Evolutionary conservation across 148 eudicot genomes (phyloP).

Genomic region (Rhododendron ovatum): DNA sequence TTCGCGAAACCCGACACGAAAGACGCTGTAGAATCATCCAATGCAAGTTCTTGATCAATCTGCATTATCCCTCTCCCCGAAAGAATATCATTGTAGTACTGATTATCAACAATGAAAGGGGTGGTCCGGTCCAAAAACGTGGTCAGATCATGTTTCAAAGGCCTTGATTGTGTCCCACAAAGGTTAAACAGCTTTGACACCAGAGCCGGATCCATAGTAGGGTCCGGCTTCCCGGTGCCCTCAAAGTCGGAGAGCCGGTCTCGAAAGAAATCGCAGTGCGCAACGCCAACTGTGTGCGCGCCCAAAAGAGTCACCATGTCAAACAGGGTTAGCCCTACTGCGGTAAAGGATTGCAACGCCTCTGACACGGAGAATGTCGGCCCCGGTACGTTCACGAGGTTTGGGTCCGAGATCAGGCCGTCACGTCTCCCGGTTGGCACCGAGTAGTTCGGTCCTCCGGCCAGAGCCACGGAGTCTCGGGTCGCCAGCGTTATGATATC

Average conservation of each 20-base stretch:
- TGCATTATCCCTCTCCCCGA: constrained; percentile 4
- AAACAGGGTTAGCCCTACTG: background rate
- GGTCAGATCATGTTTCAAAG: background rate
- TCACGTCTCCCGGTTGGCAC: background rate
- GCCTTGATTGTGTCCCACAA: background rate
- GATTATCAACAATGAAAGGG: constrained; percentile 20
- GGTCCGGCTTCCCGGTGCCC: background rate
- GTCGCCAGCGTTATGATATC: background rate
- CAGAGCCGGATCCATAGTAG: background rate
- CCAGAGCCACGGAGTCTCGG: background rate
- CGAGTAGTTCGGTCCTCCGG: background rate
- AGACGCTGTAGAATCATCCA: background rate
- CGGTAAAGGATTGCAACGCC: background rate
- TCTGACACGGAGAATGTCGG: background rate
- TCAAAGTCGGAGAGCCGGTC: background rate
- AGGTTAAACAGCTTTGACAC: background rate
- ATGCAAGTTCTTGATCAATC: constrained; percentile 6
- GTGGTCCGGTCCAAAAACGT: constrained; percentile 26
- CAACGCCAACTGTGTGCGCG: background rate
- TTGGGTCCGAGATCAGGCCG: background rate
- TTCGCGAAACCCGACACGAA: background rate
- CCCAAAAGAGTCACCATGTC: background rate
- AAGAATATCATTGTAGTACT: constrained; percentile 19
- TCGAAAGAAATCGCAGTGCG: background rate
- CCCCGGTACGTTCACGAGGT: background rate